phyloP scores from a whole-genome alignment of 2,329 filamentous ascomycete genomes.

The Colletotrichum melonis region DNA sequence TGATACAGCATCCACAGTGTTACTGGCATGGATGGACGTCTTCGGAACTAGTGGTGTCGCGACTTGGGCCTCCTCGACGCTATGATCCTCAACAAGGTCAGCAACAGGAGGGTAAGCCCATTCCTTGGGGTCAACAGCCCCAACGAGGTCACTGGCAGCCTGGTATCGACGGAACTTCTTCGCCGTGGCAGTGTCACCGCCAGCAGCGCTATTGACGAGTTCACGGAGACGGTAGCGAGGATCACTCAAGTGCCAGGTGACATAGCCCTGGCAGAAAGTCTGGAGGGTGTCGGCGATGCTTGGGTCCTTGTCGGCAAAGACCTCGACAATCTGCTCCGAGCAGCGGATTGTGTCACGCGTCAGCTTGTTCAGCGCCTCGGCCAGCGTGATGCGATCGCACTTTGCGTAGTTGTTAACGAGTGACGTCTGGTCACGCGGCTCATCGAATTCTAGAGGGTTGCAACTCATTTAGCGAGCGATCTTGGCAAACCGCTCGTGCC shows the following conservation, averaged over 20 bases:
- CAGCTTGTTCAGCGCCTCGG: constrained; percentile 37
- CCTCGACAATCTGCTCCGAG: constrained; percentile 36
- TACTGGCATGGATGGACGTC: neutral
- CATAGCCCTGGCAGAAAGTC: constrained; percentile 37
- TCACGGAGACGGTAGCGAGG: constrained; percentile 36
- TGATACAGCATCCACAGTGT: neutral
- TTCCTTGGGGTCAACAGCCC: constrained; percentile 11
- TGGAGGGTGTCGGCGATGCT: constrained; percentile 11
- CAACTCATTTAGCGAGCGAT: neutral
- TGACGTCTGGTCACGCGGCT: constrained; percentile 36
- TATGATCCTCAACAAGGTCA: constrained; percentile 12
- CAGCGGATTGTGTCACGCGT: constrained; percentile 32
- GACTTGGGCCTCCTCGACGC: neutral
- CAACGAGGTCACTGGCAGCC: constrained; percentile 4
- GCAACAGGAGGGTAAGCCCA: constrained; percentile 18
- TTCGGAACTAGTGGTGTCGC: neutral
- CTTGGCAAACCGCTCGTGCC: neutral
- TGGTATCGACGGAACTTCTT: neutral
- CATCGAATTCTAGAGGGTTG: constrained; percentile 33
- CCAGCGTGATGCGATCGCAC: constrained; percentile 27
- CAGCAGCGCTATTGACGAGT: constrained; percentile 25
- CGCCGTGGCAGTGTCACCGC: neutral
- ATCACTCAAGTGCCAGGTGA: constrained; percentile 39
- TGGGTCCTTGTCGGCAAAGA: constrained; percentile 37
- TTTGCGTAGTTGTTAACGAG: constrained; percentile 38